Evolutionary conservation across 495 filamentous ascomycete species (phyloP).

Genomic region (Hamigera avellanea): DNA sequence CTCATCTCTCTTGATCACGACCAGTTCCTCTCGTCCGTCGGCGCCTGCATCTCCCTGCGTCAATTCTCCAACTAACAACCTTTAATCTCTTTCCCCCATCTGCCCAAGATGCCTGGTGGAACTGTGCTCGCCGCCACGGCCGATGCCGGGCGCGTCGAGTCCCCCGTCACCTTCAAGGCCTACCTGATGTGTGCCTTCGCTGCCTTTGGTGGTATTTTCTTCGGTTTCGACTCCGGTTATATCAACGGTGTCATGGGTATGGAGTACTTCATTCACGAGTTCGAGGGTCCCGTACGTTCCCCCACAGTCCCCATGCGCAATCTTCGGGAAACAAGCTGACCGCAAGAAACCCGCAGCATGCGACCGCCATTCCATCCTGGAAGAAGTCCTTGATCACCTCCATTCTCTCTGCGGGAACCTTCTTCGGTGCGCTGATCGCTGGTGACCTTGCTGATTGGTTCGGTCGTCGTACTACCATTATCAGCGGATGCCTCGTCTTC

Average conservation of each 20-base stretch:
- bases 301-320: no score
- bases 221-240: constrained; percentile 43
- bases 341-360: constrained; percentile 14
- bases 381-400: constrained; percentile 56
- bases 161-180: constrained; percentile 51
- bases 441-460: constrained; percentile 58
- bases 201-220: constrained; percentile 48
- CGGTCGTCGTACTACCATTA: constrained; percentile 58
- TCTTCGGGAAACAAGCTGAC: constrained; percentile 9
- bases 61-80: background rate
- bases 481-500: constrained; percentile 53
- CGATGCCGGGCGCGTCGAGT: constrained; percentile 40
- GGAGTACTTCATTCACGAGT: constrained; percentile 37
- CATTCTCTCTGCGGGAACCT: constrained; percentile 64
- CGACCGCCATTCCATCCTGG: constrained; percentile 34
- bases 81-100: constrained; percentile 4
- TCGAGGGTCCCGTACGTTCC: constrained; percentile 21
- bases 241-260: constrained; percentile 44
- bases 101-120: constrained; percentile 3
- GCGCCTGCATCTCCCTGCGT: constrained; percentile 10
- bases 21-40: constrained; percentile 7
- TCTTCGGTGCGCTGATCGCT: constrained; percentile 62
- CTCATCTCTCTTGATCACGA: constrained; percentile 15
- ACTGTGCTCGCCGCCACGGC: constrained; percentile 15
- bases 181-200: constrained; percentile 51